Evolutionary conservation across 2,329 filamentous ascomycete species (phyloP).

Genomic region (Byssochlamys sp.): DNA sequence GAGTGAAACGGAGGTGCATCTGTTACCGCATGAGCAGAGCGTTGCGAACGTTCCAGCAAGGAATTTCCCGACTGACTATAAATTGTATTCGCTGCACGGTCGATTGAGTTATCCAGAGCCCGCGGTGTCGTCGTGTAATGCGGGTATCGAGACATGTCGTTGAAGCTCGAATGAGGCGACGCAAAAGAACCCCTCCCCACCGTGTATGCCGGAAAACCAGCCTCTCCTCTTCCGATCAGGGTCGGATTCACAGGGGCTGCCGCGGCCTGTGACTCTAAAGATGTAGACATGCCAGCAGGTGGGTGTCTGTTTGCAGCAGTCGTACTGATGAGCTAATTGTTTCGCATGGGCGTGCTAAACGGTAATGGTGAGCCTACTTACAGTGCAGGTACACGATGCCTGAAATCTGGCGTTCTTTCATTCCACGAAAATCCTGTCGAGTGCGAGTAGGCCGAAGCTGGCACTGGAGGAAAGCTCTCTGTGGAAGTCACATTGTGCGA

Average conservation of each 20-base stretch:
- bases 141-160: slow-evolving; percentile 24
- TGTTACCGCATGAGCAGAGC: slow-evolving; percentile 17
- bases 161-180: slow-evolving; percentile 19
- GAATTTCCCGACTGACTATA: slow-evolving; percentile 18
- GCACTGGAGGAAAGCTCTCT: slow-evolving; percentile 26
- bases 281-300: slow-evolving; percentile 37
- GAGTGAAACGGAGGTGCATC: slow-evolving; percentile 38
- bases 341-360: neutral
- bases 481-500: slow-evolving; percentile 15
- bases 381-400: slow-evolving; percentile 30
- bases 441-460: slow-evolving; percentile 26
- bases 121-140: slow-evolving; percentile 26
- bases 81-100: slow-evolving; percentile 20
- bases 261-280: slow-evolving; percentile 22
- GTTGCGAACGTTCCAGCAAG: slow-evolving; percentile 17
- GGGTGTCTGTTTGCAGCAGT: slow-evolving; percentile 33
- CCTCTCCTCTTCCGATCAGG: slow-evolving; percentile 31
- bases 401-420: slow-evolving; percentile 31
- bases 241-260: slow-evolving; percentile 18
- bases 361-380: slow-evolving; percentile 18
- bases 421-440: slow-evolving; percentile 21
- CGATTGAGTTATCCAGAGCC: slow-evolving; percentile 21
- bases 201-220: slow-evolving; percentile 24
- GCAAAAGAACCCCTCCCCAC: slow-evolving; percentile 23
- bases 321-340: neutral